phyloP scores from a whole-genome alignment of 805 yeast genomes.

The Candida chauliodis region DNA sequence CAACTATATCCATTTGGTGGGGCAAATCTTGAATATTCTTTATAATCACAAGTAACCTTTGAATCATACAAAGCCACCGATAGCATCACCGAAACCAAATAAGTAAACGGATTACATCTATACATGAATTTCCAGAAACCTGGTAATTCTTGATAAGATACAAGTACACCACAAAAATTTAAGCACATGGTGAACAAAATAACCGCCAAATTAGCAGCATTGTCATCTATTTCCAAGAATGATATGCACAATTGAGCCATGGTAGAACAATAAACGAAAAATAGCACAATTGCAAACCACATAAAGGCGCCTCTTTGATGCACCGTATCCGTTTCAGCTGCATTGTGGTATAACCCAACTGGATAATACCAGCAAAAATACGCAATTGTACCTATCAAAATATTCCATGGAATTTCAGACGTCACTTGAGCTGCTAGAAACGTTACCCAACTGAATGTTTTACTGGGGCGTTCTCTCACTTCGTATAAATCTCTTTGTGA shows the following conservation, averaged over 20 bases:
- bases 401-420: slow-evolving; percentile 48
- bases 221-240: slow-evolving; percentile 27
- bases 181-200: slow-evolving; percentile 31
- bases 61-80: slow-evolving; percentile 25
- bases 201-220: slow-evolving; percentile 30
- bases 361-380: slow-evolving; percentile 63
- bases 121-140: slow-evolving; percentile 69
- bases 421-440: slow-evolving; percentile 42
- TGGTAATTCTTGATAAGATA: slow-evolving; percentile 27
- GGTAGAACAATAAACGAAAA: slow-evolving; percentile 23
- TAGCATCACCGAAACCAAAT: slow-evolving; percentile 54
- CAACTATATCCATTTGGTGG: slow-evolving; percentile 23
- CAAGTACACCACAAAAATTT: slow-evolving; percentile 36
- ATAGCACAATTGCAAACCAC: slow-evolving; percentile 27
- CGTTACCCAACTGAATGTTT: slow-evolving; percentile 21
- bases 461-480: slow-evolving; percentile 32
- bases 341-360: slow-evolving; percentile 44
- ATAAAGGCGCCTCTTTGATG: slow-evolving; percentile 33
- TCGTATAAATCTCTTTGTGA: slow-evolving; percentile 44
- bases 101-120: slow-evolving; percentile 67
- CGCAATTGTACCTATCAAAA: slow-evolving; percentile 38
- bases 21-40: slow-evolving; percentile 13
- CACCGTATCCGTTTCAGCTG: slow-evolving; percentile 42
- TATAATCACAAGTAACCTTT: slow-evolving; percentile 34
- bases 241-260: slow-evolving; percentile 29